Evolutionary conservation across 805 yeast genomes (phyloP).

Genomic region (Phaffomyces opuntiae): DNA sequence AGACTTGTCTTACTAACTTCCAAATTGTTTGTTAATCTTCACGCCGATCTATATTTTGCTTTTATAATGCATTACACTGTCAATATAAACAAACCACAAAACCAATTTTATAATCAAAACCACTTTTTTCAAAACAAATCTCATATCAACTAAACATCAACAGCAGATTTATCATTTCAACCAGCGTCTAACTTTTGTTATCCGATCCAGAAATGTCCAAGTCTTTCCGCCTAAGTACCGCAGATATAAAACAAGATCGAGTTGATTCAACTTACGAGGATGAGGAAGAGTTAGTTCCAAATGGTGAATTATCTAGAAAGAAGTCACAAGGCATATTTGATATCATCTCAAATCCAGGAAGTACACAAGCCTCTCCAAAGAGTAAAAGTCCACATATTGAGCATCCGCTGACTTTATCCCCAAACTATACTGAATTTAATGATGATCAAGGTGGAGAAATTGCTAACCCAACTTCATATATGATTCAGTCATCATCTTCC

Average conservation of each 20-base stretch:
- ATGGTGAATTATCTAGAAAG: neutral
- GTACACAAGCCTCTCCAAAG: neutral
- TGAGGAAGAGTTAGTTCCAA: neutral
- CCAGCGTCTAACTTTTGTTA: too few species aligned
- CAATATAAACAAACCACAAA: too few species aligned
- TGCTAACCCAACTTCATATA: slow-evolving; percentile 8
- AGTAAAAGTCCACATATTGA: neutral
- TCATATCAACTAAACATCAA: too few species aligned
- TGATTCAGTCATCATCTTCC: slow-evolving; percentile 2
- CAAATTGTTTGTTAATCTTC: too few species aligned
- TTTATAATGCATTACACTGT: too few species aligned
- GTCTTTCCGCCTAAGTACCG: neutral
- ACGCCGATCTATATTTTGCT: too few species aligned
- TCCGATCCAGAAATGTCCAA: neutral
- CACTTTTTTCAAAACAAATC: too few species aligned
- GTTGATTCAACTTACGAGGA: neutral
- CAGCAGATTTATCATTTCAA: too few species aligned
- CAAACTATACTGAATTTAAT: neutral
- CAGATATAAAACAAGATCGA: neutral
- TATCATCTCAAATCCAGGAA: neutral
- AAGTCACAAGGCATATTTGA: neutral
- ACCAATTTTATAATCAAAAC: too few species aligned
- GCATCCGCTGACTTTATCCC: neutral
- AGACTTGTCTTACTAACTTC: too few species aligned
- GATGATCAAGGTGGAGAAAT: neutral